Base-by-base conservation (phyloP, 1,284 basidiomycete genomes). In the Ceratobasidium sp. region DNA sequence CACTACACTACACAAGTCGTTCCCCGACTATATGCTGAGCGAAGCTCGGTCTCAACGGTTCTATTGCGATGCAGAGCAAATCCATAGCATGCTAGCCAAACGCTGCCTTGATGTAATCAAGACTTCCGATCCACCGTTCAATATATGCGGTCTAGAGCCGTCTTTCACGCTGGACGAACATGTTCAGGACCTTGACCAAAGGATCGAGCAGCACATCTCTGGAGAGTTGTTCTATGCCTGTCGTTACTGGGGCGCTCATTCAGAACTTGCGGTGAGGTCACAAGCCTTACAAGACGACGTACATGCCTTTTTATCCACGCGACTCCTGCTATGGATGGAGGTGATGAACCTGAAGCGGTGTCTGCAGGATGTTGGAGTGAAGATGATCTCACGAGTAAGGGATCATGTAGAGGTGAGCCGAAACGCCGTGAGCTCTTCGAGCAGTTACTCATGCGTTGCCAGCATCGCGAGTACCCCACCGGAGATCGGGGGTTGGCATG, bases 1-100 rank as follows among this genome's bases (percentile, higher is more conserved):
- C 63, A 64, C 66, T 10, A 68, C 66, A 6, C 66, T 68, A 10
- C 66, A 68, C 33, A 39, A 51, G 9, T 68, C 66, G 2, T 71
- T 71, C 20, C 53, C 51, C 6, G 69, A 71, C n/a, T 71, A 39
- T 23, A 40, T 71, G 15, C 23, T 71, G 9, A 39, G 58, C 20
- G 0, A 3, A 39, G 20, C 3, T 39, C 33, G 69, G 3, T 71
- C 69, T 7, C 9, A 33, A 4, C 13, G n/a, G 13, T 64, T 75
- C 28, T 40, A 20, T 26, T 75, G 72, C 23, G 58, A 75, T 28
- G 6, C 46, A 13, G 9, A 49, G 12, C 3, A 28, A 15, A 46
- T 64, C 13, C 46, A 75, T 10, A 5, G 2, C 0, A 33, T 20
- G 1, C 33, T 75, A 23, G 72, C 44, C 1, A 15, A 23, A 13